Percentiles rank a stretch among this genome's conserved stretches.
phyloP scores from a whole-genome alignment of 495 filamentous ascomycete genomes.

The Parathielavia appendiculata region DNA sequence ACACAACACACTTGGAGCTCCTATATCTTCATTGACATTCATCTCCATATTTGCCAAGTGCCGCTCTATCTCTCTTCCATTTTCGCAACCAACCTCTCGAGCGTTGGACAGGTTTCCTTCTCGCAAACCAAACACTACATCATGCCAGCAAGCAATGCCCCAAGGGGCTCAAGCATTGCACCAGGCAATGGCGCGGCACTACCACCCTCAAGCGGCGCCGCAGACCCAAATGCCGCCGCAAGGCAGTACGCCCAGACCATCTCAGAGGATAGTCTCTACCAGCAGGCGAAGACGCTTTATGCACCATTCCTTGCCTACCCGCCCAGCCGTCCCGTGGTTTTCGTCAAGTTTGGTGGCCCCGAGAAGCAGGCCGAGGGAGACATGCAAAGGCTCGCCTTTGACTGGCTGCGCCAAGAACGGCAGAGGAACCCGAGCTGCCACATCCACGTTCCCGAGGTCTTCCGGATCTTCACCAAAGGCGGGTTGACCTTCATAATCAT shows the following conservation, averaged over 20 bases:
- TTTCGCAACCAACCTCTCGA: too few species aligned
- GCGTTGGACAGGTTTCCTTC: too few species aligned
- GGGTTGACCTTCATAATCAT: background rate
- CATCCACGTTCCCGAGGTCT: conserved; percentile 7
- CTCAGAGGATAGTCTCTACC: conserved; percentile 3
- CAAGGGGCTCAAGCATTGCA: background rate
- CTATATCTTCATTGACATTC: background rate
- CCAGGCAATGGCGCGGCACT: background rate
- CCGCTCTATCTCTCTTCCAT: too few species aligned
- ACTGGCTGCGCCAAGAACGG: conserved; percentile 4
- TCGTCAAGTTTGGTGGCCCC: conserved; percentile 12
- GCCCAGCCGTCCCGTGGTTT: conserved; percentile 3
- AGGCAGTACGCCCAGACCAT: conserved; percentile 3
- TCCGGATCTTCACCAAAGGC: conserved; percentile 3
- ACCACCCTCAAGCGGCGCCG: background rate
- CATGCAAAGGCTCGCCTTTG: background rate
- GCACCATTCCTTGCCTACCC: background rate
- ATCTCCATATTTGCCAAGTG: too few species aligned
- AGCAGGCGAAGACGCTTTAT: background rate
- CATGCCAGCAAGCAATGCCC: too few species aligned
- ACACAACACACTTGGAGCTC: too few species aligned
- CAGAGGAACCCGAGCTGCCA: background rate
- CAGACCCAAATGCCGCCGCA: conserved; percentile 6
- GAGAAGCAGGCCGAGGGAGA: conserved; percentile 11
- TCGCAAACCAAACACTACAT: too few species aligned